Evolutionary conservation across 345 rosid species (phyloP), one percentile per base, ranked within the genome.

Genomic region (Lagerstroemia speciosa): DNA sequence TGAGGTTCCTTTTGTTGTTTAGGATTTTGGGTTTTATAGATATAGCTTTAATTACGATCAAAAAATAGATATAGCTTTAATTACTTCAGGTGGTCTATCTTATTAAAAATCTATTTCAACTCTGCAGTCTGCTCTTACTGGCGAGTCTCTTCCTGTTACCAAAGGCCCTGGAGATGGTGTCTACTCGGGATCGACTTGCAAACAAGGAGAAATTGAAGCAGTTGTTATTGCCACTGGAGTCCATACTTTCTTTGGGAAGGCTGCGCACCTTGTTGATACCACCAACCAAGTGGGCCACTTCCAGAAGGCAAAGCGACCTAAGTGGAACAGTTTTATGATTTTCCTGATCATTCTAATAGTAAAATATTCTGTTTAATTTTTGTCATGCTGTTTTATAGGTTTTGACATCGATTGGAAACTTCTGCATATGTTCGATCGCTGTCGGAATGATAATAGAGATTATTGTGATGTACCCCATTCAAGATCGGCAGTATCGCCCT

Each of bases 271-370:
- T 72, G 98, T 94, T 55, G 99, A 94, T 75, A 79, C 93, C 30
- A 94, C 99, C n/a, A 94, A 94, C 79, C 96, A 91, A 82, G 98
- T 94, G 76, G 99, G 99, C 52, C 99, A 94, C 75, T 94, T 94
- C 83, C 99, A 91, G 77, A 85, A 94, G 89, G 99, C 70, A 78
- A 78, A 83, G 66, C 16, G 68, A 73, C 70, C 27, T 1, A 30
- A 27, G 19, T 27, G 17, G 27, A 8, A 58, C 29, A 53, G 15
- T 8, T 53, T 53, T 48, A n/a, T 14, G 12, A 58, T 58, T 58
- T 58, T 27, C 63, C 27, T 2, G 3, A 58, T 8, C 63, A 12
- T 27, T 27, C 32, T 70, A 55, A 36, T 41, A 20, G 64, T 30
- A 24, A n/a, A 24, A 2, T 24, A 26, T 5, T 55, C 14, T 24